These are phyloP conservation scores for Fremontodendron californicum DNA, from an alignment of 345 rosid genomes.

Conservation along the genomic window DNA sequence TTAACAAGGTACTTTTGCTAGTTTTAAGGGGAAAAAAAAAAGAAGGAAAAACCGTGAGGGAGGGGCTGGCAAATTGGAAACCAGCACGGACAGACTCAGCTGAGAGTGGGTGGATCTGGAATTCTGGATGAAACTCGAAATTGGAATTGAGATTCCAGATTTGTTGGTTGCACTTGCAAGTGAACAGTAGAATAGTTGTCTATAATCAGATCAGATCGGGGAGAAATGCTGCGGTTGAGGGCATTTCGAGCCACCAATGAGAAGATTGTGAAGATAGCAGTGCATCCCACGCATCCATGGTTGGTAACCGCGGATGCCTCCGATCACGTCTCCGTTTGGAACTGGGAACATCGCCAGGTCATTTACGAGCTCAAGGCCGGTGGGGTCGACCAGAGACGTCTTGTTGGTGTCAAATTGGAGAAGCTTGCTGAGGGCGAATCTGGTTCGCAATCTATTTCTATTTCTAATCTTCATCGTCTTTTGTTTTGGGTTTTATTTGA, in stretches of 20 bases:
- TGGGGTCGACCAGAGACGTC: conserved; percentile 94
- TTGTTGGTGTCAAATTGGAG: conserved; percentile 95
- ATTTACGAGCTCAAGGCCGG: conserved; percentile 96
- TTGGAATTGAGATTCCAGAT: background rate
- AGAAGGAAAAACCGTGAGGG: background rate
- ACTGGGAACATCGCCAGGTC: conserved; percentile 99
- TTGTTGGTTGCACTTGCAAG: background rate
- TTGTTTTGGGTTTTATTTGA: background rate
- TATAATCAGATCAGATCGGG: conserved; percentile 11
- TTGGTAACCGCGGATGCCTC: conserved; percentile 92
- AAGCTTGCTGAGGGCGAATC: conserved; percentile 97
- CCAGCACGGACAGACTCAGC: background rate
- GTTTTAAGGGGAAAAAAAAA: background rate
- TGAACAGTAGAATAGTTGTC: background rate
- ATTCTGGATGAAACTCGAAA: background rate
- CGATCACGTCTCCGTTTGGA: conserved; percentile 98
- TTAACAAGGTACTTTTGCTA: background rate
- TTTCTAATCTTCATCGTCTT: background rate
- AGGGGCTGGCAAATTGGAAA: background rate
- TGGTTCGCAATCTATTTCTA: conserved; percentile 32
- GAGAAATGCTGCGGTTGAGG: conserved; percentile 74
- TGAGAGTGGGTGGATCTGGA: background rate
- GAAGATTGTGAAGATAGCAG: conserved; percentile 88
- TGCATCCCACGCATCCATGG: conserved; percentile 99
- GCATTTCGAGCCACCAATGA: conserved; percentile 80